Conservation (phyloP, 305 asterid genomes). For the Fraxinus sp. region DNA sequence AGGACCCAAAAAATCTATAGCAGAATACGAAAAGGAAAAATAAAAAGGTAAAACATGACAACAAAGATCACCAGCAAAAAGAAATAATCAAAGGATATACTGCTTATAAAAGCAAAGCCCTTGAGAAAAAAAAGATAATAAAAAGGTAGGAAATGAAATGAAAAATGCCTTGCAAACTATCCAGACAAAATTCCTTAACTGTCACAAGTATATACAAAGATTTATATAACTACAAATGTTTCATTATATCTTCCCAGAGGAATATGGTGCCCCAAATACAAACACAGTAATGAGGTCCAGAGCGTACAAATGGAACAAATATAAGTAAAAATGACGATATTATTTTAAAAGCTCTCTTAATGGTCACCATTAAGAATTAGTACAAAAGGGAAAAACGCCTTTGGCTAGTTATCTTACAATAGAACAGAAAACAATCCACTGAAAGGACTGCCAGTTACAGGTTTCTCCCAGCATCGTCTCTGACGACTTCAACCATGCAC, state of each 20-base stretch:
- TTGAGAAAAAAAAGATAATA: slow-evolving; percentile 20
- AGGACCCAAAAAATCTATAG: slow-evolving; percentile 43
- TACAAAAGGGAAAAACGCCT: slow-evolving; percentile 72
- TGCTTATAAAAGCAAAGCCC: slow-evolving; percentile 18
- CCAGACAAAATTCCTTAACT: slow-evolving; percentile 18
- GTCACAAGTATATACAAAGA: slow-evolving; percentile 8
- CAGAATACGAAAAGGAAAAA: slow-evolving; percentile 5
- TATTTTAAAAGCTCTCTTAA: slow-evolving; percentile 36
- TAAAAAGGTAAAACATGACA: slow-evolving; percentile 16
- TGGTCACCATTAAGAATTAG: slow-evolving; percentile 59
- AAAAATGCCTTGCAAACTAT: slow-evolving; percentile 25
- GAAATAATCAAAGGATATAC: slow-evolving; percentile 8
- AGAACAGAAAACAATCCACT: slow-evolving; percentile 92
- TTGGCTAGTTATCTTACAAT: slow-evolving; percentile 91
- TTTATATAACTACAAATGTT: slow-evolving; percentile 14
- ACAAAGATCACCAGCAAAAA: slow-evolving; percentile 15
- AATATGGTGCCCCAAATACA: slow-evolving; percentile 35
- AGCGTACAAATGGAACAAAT: slow-evolving; percentile 23
- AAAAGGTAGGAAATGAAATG: slow-evolving; percentile 1
- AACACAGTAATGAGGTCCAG: slow-evolving; percentile 30
- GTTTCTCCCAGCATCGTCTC: slow-evolving; percentile 60
- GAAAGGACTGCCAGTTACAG: slow-evolving; percentile 83
- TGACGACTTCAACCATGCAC: slow-evolving; percentile 50
- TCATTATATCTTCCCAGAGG: slow-evolving; percentile 27
- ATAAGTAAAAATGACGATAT: slow-evolving; percentile 28